Conservation (phyloP, 208 protist species). For the Wallacemonas sp. region DNA sequence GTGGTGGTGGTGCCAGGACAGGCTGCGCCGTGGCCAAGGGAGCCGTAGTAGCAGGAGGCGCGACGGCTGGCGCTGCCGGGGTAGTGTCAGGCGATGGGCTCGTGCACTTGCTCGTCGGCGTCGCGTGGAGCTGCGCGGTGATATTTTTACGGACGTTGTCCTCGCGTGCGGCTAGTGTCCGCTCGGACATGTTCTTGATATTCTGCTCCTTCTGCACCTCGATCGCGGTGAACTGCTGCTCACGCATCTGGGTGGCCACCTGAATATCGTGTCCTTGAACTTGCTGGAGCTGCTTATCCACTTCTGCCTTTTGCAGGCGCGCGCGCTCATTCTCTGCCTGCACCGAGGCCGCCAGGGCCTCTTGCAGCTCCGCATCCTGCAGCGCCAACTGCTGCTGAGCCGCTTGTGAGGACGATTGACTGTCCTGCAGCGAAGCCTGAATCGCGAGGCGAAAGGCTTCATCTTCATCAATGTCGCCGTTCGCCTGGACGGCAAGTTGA, state of each 20-base stretch:
- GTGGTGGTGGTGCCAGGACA: slow-evolving; percentile 1
- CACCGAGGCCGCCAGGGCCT: slow-evolving; percentile 58
- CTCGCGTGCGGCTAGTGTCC: slow-evolving; percentile 43
- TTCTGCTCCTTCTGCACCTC: slow-evolving; percentile 56
- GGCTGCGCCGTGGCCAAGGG: not conserved
- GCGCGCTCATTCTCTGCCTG: slow-evolving; percentile 45
- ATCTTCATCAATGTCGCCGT: slow-evolving; percentile 75
- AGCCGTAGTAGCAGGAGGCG: not conserved
- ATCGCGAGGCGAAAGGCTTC: slow-evolving; percentile 75
- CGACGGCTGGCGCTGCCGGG: slow-evolving; percentile 1
- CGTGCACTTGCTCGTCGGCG: not conserved
- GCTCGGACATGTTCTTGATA: slow-evolving; percentile 43
- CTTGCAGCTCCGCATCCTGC: slow-evolving; percentile 73
- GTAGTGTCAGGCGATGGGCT: not conserved
- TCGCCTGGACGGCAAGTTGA: slow-evolving; percentile 28
- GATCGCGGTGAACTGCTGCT: slow-evolving; percentile 37
- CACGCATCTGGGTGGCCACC: slow-evolving; percentile 17
- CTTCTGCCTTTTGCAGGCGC: slow-evolving; percentile 9
- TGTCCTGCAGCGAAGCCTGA: slow-evolving; percentile 62
- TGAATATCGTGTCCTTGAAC: slow-evolving; percentile 2
- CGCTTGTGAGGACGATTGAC: not conserved
- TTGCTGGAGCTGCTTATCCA: slow-evolving; percentile 27
- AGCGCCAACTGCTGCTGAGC: slow-evolving; percentile 31
- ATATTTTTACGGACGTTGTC: slow-evolving; percentile 42
- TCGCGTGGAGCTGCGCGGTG: slow-evolving; percentile 16